Evolutionary conservation across 768 basidiomycete genomes (phyloP).

Genomic region (Suillus alpinus): DNA sequence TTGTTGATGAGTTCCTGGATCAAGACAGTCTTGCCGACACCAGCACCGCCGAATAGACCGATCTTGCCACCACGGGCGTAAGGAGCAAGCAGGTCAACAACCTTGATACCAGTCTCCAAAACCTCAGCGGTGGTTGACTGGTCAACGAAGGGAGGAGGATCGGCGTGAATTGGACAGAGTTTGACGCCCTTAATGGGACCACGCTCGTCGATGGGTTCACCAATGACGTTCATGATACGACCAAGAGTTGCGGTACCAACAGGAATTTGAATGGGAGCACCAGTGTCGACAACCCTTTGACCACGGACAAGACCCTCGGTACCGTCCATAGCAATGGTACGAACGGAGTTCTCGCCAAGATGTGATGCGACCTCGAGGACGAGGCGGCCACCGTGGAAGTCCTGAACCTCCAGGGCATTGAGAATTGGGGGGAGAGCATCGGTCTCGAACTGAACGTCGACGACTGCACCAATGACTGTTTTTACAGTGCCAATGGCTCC

Average conservation of each 20-base stretch:
- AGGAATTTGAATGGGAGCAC: constrained; percentile 93
- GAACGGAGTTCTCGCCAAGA: constrained; percentile 98
- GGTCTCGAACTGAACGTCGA: constrained; percentile 97
- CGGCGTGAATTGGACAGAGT: constrained; percentile 90
- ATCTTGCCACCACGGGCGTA: constrained; percentile 99
- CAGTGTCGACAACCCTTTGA: constrained; percentile 95
- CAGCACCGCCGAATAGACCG: constrained; percentile 99
- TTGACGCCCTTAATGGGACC: constrained; percentile 97
- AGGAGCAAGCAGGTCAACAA: constrained; percentile 98
- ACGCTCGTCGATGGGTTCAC: constrained; percentile 99
- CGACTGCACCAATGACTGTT: constrained; percentile 99
- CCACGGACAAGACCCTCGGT: constrained; percentile 99
- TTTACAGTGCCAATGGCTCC: constrained; percentile 76
- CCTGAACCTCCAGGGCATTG: constrained; percentile 97
- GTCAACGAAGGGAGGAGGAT: constrained; percentile 95
- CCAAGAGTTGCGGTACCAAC: constrained; percentile 94
- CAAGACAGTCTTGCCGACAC: constrained; percentile 99
- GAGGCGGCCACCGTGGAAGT: constrained; percentile 91
- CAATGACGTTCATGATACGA: constrained; percentile 99
- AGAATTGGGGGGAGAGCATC: constrained; percentile 92
- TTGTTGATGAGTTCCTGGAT: constrained; percentile 99
- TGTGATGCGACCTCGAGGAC: constrained; percentile 99
- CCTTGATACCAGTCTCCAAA: constrained; percentile 99
- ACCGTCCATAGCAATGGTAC: constrained; percentile 99
- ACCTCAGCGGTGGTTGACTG: constrained; percentile 99